Evolutionary conservation across 768 basidiomycete genomes (phyloP), one percentile per base, ranked within the genome.

Genomic region (Artomyces pyxidatus): DNA sequence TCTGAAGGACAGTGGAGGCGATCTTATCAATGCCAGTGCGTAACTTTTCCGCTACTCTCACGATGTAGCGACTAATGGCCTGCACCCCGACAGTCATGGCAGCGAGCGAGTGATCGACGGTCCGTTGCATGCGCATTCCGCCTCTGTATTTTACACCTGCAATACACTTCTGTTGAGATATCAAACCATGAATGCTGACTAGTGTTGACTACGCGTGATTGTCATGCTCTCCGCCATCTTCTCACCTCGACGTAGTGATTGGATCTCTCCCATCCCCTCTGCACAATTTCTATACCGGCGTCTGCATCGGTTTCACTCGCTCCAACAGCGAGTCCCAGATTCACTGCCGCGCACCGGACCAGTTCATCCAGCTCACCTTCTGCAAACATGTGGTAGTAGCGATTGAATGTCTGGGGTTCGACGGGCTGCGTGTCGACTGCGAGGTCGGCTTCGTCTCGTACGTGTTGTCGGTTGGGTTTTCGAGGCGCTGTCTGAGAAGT

Each of bases 341-440:
- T 76, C 25, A 60, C 52, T 3, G 85, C 85, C 0, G 93, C 92
- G 28, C 77, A 71, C 7, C 53, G 47, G 5, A 86, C 78, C 9
- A 96, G 73, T 11, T 63, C 64, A 16, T 61, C 53, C 42, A 99
- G 75, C 65, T 99, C 96, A 17, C 84, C 88, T 37, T 78, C 70
- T 0, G 80, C 75, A 61, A 97, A 99, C 77, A 99, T 88, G 63
- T 99, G 96, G 62, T 99, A 99, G 62, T 96, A 99, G 48, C 96
- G 77, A 61, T 92, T 82, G 68, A 80, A 88, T 3, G 86, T 72
- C 53, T 77, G 68, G 42, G 65, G 64, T 50, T 27, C 45, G 12
- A 14, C 11, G 14, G 27, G 38, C n/a, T 50, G 42, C 27, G 42
- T 21, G 19, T 47, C 11, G 11, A 3, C 35, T 26, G 37, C 42